Base-by-base conservation (phyloP, 805 yeast species). In the Pichia gijzeniarum region DNA sequence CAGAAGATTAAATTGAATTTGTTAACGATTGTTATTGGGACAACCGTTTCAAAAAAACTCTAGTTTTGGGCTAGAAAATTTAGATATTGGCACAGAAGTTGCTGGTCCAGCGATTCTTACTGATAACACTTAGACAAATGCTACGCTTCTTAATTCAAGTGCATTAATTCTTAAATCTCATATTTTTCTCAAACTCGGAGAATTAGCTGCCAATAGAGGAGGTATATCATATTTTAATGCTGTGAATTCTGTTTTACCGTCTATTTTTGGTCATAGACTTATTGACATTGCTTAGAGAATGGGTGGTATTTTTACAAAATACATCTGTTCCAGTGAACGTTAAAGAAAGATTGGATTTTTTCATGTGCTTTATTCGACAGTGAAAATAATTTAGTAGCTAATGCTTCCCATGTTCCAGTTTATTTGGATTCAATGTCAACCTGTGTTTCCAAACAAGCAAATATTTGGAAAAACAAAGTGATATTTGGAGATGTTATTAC, bases 201-300 rank as follows among this genome's bases (percentile, higher is more conserved):
- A 40, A 20, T 10, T n/a, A 25, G 55, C 40, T 51, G 28, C 17
- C 62, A 13, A 13, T 32, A 41, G 7, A 31, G 35, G 22, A 32
- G 31, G 13, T 25, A 9, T 16, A 16, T 13, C 13, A 14, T 16
- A 21, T 31, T 13, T 12, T 22, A 34, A 12, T 33, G 53, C 53
- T 16, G 63, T 82, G 27, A 89, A 85, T 53, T 91, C 93, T 0
- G 76, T 86, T 34, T 66, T 79, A 51, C 62, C 86, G 31, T 83
- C 93, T 0, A 82, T 86, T 22, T 86, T 85, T 63, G 82, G 87
- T 34, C 89, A 85, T 61, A 68, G 95, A 48, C 86, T 86, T 62
- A 85, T 85, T 88, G 87, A 87, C 50, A 85, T 87, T 60, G 95
- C 95, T 12, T 95, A 86, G 54, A 90, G 84, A 57, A 86, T 86